Base-by-base conservation (phyloP, 257 asterid genomes). In the Leptodermis oblonga region DNA sequence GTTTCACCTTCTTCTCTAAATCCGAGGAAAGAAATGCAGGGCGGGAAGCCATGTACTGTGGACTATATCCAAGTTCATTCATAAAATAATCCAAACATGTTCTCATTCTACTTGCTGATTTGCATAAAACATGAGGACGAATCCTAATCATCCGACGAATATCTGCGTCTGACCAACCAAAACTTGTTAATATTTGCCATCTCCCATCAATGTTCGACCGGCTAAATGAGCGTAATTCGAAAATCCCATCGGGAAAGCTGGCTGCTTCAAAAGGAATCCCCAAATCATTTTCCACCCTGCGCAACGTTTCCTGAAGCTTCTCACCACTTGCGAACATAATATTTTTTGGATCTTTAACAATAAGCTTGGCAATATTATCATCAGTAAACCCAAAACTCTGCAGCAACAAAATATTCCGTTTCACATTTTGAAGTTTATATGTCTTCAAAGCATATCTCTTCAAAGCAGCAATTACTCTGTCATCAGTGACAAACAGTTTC, bases 101-200 rank as follows among this genome's bases (percentile, higher is more conserved):
- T 15, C 53, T 41, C 22, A 72, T 61, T 55, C 46, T 68, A 18
- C 17, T 15, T 3, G 41, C 62, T 13, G 77, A 77, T 3, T 46
- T 26, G 26, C 22, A 4, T n/a, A 77, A 30, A 61, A 48, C 26
- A 23, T 0, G 4, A 52, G 77, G 77, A 25, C 0, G 15, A 4
- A 1, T 26, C 30, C 58, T 34, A 20, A 66, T 33, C 71, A 69
- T 60, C 41, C 26, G 64, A 31, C 3, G 54, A 18, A 69, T 68
- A 55, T 67, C 64, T 4, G 39, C 62, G n/a, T 76, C 74, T 3
- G 76, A 46, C 76, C 72, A 73, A 14, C 81, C 81, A 73, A 72
- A 76, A 56, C 78, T 72, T 71, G 62, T 80, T 46, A 73, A 69
- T 18, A 73, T 3, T 36, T 41, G 62, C 17, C 58, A 62, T 66